These are phyloP conservation scores for Teratosphaeria viscida DNA, from an alignment of 2,329 filamentous ascomycete genomes.

Conservation along the genomic window DNA sequence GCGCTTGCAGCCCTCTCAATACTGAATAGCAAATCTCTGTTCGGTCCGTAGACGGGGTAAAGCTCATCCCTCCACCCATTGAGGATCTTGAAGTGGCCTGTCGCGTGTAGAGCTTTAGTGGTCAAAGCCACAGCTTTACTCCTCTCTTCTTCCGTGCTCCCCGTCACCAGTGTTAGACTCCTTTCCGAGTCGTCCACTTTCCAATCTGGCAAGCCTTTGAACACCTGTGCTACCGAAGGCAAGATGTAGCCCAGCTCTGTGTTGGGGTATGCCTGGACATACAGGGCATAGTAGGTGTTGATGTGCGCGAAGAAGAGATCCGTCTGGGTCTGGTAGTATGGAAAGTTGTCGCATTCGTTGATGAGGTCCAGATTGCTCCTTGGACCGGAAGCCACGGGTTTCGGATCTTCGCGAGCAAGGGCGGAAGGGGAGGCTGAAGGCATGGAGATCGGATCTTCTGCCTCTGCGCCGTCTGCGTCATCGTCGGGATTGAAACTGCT, in stretches of 20 bases:
- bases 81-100: conserved; percentile 63
- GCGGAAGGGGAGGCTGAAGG: not conserved
- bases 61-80: conserved; percentile 70
- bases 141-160: conserved; percentile 51
- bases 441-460: not conserved
- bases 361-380: conserved; percentile 45
- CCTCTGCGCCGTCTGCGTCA: conserved; percentile 5
- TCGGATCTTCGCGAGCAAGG: conserved; percentile 15
- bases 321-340: conserved; percentile 56
- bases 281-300: conserved; percentile 50
- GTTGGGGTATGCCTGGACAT: conserved; percentile 54
- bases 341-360: conserved; percentile 56
- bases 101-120: conserved; percentile 56
- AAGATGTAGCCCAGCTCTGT: conserved; percentile 50
- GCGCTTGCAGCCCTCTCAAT: conserved; percentile 67
- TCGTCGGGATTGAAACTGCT: conserved; percentile 12
- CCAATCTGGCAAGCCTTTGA: conserved; percentile 50
- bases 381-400: conserved; percentile 19
- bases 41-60: conserved; percentile 61
- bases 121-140: conserved; percentile 49
- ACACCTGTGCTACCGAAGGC: conserved; percentile 49
- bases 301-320: conserved; percentile 40
- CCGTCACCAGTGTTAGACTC: conserved; percentile 50
- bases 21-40: conserved; percentile 55
- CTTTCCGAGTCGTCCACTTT: conserved; percentile 48